Percentiles rank a stretch among this genome's conserved stretches.
Conservation (phyloP, 176 grass and related monocot genomes). For the Pontederia paniculata region DNA sequence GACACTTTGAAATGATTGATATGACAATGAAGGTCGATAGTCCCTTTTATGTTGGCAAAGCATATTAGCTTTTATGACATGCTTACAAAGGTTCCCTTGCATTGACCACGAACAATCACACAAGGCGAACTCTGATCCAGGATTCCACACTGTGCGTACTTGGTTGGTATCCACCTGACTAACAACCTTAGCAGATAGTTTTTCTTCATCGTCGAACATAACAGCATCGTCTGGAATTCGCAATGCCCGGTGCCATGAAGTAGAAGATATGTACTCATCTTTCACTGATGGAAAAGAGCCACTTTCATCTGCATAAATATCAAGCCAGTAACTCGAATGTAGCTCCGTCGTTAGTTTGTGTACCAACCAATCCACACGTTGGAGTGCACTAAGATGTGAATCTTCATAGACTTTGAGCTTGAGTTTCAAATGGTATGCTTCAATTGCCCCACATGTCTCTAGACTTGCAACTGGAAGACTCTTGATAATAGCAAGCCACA, state of each 20-base stretch:
- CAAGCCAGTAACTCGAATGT: conserved; percentile 79
- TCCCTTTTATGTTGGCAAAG: conserved; percentile 31
- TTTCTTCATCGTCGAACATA: conserved; percentile 37
- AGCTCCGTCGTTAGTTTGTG: conserved; percentile 90
- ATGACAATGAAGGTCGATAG: conserved; percentile 28
- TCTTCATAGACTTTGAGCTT: conserved; percentile 83
- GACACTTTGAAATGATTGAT: conserved; percentile 54
- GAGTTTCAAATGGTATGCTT: conserved; percentile 84
- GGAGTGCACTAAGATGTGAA: conserved; percentile 62
- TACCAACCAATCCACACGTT: conserved; percentile 86
- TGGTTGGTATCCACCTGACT: conserved; percentile 54
- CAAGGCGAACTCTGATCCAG: conserved; percentile 68
- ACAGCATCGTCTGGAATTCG: conserved; percentile 58
- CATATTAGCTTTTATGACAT: conserved; percentile 79
- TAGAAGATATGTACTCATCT: conserved; percentile 69
- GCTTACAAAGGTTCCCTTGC: conserved; percentile 88
- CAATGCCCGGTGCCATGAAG: conserved; percentile 71
- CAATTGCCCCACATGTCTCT: conserved; percentile 65
- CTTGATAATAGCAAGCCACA: conserved; percentile 80
- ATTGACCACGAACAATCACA: conserved; percentile 75
- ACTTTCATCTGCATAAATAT: conserved; percentile 67
- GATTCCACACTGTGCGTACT: conserved; percentile 48
- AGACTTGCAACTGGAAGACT: conserved; percentile 61
- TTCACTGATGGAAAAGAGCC: conserved; percentile 73
- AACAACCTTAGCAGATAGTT: conserved; percentile 39